Evolutionary conservation across 2,329 filamentous ascomycete genomes (phyloP).

Genomic region (Pseudocercospora pini-densiflorae): DNA sequence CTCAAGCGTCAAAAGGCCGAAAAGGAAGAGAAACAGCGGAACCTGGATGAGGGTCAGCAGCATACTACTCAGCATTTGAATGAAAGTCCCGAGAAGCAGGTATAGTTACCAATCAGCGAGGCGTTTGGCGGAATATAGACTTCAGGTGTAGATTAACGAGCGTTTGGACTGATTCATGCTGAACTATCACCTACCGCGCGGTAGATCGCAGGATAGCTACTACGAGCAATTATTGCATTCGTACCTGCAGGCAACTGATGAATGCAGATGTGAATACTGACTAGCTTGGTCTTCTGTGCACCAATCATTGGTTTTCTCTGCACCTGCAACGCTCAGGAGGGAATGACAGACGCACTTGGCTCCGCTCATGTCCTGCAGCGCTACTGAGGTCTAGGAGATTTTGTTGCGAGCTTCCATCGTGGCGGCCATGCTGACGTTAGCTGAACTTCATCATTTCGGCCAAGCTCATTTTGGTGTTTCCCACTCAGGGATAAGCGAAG

Average conservation of each 20-base stretch:
- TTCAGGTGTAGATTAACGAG: conserved; percentile 9
- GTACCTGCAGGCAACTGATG: neutral
- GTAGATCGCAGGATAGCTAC: neutral
- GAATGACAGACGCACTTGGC: conserved; percentile 6
- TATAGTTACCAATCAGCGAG: conserved; percentile 16
- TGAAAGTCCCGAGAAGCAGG: conserved; percentile 29
- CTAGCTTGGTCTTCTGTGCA: neutral
- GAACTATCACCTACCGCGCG: neutral
- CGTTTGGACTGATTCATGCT: neutral
- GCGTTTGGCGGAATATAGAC: conserved; percentile 9
- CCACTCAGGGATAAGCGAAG: neutral
- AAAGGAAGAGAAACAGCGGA: conserved; percentile 27
- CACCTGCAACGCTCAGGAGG: conserved; percentile 10
- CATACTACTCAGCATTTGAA: conserved; percentile 4
- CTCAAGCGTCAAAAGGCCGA: conserved; percentile 56
- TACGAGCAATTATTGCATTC: neutral
- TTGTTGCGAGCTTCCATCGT: conserved; percentile 5
- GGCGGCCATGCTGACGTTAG: neutral
- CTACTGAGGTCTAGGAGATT: conserved; percentile 4
- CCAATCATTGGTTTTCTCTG: conserved; percentile 4
- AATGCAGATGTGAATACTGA: neutral
- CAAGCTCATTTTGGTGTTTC: neutral
- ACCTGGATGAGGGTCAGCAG: conserved; percentile 17
- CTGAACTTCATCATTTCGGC: neutral
- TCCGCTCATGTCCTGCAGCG: neutral